phyloP scores from a whole-genome alignment of 2,329 filamentous ascomycete species.

The Claviceps purpurea region DNA sequence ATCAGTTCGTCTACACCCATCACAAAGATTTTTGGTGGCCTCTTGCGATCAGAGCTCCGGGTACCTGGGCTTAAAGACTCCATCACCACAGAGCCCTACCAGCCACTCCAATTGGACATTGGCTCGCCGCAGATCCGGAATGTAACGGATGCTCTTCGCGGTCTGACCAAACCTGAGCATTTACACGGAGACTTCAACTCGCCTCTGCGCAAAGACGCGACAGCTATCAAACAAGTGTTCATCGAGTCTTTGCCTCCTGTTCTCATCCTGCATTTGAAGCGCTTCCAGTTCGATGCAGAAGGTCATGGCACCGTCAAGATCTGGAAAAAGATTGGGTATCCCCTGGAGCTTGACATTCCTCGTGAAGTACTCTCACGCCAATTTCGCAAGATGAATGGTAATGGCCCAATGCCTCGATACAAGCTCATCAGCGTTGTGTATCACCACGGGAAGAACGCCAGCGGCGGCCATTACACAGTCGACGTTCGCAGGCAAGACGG shows the following conservation, averaged over 20 bases:
- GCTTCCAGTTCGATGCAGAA: conserved; percentile 86
- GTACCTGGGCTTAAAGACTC: conserved; percentile 81
- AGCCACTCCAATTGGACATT: conserved; percentile 90
- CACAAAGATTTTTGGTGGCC: conserved; percentile 87
- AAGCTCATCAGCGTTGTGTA: conserved; percentile 84
- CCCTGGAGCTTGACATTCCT: conserved; percentile 85
- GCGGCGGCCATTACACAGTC: conserved; percentile 94
- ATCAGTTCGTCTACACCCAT: conserved; percentile 65
- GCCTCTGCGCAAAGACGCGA: conserved; percentile 59
- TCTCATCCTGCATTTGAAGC: conserved; percentile 87
- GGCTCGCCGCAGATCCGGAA: conserved; percentile 75
- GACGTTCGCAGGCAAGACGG: conserved; percentile 89
- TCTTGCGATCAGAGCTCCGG: conserved; percentile 76
- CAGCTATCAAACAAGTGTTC: conserved; percentile 85
- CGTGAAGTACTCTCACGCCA: conserved; percentile 74
- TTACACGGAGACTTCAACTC: conserved; percentile 77
- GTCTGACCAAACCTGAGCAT: conserved; percentile 69
- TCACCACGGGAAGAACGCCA: conserved; percentile 94
- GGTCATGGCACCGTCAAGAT: conserved; percentile 82
- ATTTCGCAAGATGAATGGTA: conserved; percentile 50
- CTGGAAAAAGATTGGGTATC: conserved; percentile 96
- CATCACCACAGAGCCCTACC: conserved; percentile 85
- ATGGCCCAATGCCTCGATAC: conserved; percentile 65
- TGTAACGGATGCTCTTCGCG: conserved; percentile 80
- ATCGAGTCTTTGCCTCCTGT: conserved; percentile 87